Evolutionary conservation across 108 stramenopile genomes (phyloP), one percentile per base, ranked within the genome.

Genomic region (Nitzschia sp.): DNA sequence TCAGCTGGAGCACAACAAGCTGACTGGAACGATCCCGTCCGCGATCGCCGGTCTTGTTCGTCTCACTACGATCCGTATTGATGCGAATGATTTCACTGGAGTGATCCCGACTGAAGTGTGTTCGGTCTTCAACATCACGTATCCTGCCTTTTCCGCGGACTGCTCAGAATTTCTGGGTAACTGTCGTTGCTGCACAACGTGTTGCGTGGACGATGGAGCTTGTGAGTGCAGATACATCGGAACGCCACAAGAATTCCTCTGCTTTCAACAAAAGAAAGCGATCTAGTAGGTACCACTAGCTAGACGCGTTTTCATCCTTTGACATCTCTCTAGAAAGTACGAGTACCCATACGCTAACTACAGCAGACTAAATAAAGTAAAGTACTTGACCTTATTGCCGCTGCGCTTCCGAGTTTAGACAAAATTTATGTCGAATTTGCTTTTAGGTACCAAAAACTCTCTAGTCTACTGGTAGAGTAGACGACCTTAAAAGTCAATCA

Each of bases 141-240:
- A 22, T 50, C 75, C 75, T 22, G 54, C 33, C 16, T 76, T 76
- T 45, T 41, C 26, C 8, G 45, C 65, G 31, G 75, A 76, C 30
- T 76, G 75, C 23, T 25, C 8, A 8, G 75, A 76, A n/a, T 76
- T 76, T 47, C 56, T 68, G 8, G 75, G 65, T 44, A 52, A 65
- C 28, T 76, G 75, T 48, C 68, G 68, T 35, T 76, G 75, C 41
- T 76, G 75, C 45, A 64, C 68, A n/a, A 41, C 44, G 1, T 76
- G 75, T 52, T 76, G 75, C 23, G 45, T 46, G 45, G 34, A 50
- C 50, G 68, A 41, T 13, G 75, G 57, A n/a, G 36, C 9, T 25
- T 76, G 75, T 38, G 22, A 25, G 27, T 76, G 75, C 34, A 58
- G 68, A 48, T 69, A 69, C 36, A 32, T 65, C 25, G 63, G 56